Conservation (phyloP, 1,284 basidiomycete genomes). For the Pascua sp. region DNA sequence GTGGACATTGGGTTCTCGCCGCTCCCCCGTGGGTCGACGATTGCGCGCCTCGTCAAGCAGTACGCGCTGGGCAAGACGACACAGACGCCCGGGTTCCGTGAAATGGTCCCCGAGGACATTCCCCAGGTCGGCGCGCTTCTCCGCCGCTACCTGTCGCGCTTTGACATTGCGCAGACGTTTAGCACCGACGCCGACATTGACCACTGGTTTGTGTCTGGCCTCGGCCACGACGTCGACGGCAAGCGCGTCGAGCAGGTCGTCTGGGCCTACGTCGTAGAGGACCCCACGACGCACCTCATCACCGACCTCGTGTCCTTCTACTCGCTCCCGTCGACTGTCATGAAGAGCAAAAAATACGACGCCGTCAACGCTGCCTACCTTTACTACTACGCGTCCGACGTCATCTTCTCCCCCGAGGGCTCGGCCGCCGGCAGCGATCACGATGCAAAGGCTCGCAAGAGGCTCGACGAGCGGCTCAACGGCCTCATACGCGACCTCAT, state of each 20-base stretch:
- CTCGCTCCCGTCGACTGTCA: constrained; percentile 76
- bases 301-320: constrained; percentile 98
- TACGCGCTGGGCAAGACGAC: constrained; percentile 60
- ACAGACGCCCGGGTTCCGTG: constrained; percentile 67
- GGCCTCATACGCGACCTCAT: constrained; percentile 73
- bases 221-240: constrained; percentile 60
- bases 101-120: constrained; percentile 81
- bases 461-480: constrained; percentile 67
- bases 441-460: constrained; percentile 59
- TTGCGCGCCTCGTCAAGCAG: constrained; percentile 75
- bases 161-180: constrained; percentile 77
- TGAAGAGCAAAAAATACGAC: constrained; percentile 49
- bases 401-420: constrained; percentile 31
- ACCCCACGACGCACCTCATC: constrained; percentile 74
- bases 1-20: constrained; percentile 88
- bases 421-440: constrained; percentile 27
- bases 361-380: constrained; percentile 56
- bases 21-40: constrained; percentile 75
- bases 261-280: constrained; percentile 96
- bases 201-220: constrained; percentile 85
- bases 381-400: constrained; percentile 55
- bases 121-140: constrained; percentile 70
- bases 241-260: constrained; percentile 76
- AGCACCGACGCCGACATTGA: constrained; percentile 68
- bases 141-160: constrained; percentile 75